A percentile compares a stretch with the other conserved stretches of the same genome.
phyloP scores from a whole-genome alignment of 352 stramenopile species.

The Blastocystis sp. region DNA sequence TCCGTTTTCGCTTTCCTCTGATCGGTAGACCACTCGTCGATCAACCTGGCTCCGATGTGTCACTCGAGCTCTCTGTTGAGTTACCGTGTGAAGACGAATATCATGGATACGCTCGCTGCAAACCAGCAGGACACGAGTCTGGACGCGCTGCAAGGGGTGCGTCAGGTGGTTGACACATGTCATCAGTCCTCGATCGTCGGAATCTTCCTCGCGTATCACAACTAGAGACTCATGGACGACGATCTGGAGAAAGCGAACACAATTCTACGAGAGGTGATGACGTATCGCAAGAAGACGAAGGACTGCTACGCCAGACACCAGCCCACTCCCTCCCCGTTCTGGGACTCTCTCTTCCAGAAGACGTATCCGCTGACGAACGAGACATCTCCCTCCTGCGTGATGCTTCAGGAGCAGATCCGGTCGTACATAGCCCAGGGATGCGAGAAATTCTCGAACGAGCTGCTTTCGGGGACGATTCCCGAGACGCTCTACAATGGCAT shows the following conservation, averaged over 20 bases:
- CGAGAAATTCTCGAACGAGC: neutral
- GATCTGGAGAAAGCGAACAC: neutral
- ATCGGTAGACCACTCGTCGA: neutral
- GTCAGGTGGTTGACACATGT: constrained; percentile 27
- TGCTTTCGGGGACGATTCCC: neutral
- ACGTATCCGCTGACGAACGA: neutral
- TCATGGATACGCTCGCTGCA: constrained; percentile 1
- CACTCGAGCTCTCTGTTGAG: constrained; percentile 10
- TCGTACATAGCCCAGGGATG: constrained; percentile 1
- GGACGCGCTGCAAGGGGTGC: neutral
- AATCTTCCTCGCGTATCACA: neutral
- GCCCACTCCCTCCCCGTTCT: constrained; percentile 20
- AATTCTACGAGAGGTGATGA: neutral
- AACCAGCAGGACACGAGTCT: neutral
- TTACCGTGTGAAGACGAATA: constrained; percentile 15
- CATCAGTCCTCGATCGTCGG: neutral
- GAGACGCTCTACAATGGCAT: constrained; percentile 13
- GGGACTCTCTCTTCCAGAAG: neutral
- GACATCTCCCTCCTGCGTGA: neutral
- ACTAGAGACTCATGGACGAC: neutral
- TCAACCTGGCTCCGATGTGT: neutral
- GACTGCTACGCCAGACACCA: constrained; percentile 29
- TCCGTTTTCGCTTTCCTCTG: neutral
- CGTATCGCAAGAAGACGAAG: constrained; percentile 49
- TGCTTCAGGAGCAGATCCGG: neutral